A percentile compares a stretch with the other conserved stretches of the same genome.
Conservation (phyloP, 2,329 filamentous ascomycete species). For the Fusarium sp. region DNA sequence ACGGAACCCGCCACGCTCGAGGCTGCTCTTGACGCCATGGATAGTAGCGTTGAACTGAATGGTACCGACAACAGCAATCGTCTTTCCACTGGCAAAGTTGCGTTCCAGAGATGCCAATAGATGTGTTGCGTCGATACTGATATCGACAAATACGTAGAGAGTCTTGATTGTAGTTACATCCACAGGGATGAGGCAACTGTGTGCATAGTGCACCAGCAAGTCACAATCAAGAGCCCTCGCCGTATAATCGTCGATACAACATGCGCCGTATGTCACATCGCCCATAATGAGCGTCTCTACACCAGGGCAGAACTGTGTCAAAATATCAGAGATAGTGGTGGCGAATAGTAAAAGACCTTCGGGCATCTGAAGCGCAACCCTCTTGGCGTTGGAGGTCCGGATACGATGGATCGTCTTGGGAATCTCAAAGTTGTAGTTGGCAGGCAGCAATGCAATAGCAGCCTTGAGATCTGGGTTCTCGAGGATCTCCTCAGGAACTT, state of each 20-base stretch:
- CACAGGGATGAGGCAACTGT: constrained; percentile 95
- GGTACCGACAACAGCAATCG: constrained; percentile 92
- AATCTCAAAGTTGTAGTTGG: constrained; percentile 99
- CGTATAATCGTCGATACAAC: constrained; percentile 98
- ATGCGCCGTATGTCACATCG: constrained; percentile 97
- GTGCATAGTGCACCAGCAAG: constrained; percentile 94
- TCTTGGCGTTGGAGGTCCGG: constrained; percentile 80
- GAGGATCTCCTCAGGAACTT: constrained; percentile 88
- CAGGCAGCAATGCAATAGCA: constrained; percentile 86
- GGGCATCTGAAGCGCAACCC: constrained; percentile 95
- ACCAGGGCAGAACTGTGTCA: constrained; percentile 92
- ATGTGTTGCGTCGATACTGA: constrained; percentile 92
- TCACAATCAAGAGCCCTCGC: constrained; percentile 94
- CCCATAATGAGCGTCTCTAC: constrained; percentile 98
- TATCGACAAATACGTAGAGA: constrained; percentile 97
- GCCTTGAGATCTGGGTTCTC: constrained; percentile 87
- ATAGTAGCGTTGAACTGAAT: constrained; percentile 99
- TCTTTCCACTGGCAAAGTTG: constrained; percentile 88
- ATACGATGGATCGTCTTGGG: constrained; percentile 98
- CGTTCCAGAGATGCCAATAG: constrained; percentile 87
- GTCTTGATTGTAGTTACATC: constrained; percentile 98
- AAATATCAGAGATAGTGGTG: constrained; percentile 96
- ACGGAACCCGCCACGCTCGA: constrained; percentile 87
- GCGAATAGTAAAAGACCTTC: constrained; percentile 96
- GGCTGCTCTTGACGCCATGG: constrained; percentile 81